Conservation (phyloP, 2,329 filamentous ascomycete species). For the Chrysoporthe cubensis region DNA sequence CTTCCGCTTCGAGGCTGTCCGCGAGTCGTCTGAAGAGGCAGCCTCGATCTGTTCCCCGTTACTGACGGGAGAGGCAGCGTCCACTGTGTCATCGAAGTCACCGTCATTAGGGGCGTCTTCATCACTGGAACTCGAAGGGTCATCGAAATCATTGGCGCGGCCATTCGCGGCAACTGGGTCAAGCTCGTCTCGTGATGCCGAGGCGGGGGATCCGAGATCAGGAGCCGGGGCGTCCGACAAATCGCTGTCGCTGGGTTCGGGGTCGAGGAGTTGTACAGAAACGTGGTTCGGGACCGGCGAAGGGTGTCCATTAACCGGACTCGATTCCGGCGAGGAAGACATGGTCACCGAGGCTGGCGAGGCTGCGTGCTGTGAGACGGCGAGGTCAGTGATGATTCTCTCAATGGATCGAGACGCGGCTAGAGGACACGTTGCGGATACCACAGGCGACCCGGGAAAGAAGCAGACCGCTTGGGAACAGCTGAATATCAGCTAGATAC, state of each 20-base stretch:
- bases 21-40: slow-evolving; percentile 67
- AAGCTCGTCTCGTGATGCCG: slow-evolving; percentile 34
- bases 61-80: slow-evolving; percentile 53
- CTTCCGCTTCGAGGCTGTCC: slow-evolving; percentile 75
- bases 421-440: slow-evolving; percentile 34
- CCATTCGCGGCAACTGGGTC: slow-evolving; percentile 45
- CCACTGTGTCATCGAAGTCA: slow-evolving; percentile 74
- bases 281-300: slow-evolving; percentile 57
- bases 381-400: slow-evolving; percentile 50
- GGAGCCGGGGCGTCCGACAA: slow-evolving; percentile 70
- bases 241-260: slow-evolving; percentile 71
- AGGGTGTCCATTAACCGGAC: slow-evolving; percentile 69
- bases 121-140: slow-evolving; percentile 52
- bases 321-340: slow-evolving; percentile 64
- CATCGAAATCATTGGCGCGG: slow-evolving; percentile 43
- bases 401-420: slow-evolving; percentile 38
- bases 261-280: slow-evolving; percentile 44
- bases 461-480: slow-evolving; percentile 33
- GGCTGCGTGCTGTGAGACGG: slow-evolving; percentile 61
- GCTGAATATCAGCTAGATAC: slow-evolving; percentile 35
- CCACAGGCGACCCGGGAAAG: slow-evolving; percentile 40
- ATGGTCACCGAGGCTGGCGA: slow-evolving; percentile 66
- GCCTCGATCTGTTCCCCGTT: slow-evolving; percentile 55
- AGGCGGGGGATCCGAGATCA: slow-evolving; percentile 40
- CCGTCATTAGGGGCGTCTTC: slow-evolving; percentile 67